A percentile compares a stretch with the other conserved stretches of the same genome.
Conservation (phyloP, 164 flowering plant species). For the Sedum album region DNA sequence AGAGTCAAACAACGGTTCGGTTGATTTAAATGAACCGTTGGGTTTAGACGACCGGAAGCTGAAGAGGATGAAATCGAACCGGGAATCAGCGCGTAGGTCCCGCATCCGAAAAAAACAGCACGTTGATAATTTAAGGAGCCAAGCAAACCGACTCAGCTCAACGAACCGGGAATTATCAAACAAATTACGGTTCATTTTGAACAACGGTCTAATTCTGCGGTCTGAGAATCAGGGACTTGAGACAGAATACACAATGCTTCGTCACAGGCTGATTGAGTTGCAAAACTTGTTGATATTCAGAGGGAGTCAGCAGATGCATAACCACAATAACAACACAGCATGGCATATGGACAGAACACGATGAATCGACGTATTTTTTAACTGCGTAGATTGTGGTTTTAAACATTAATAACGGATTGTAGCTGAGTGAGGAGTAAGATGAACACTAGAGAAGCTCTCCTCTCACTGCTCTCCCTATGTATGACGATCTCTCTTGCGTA, state of each 20-base stretch:
- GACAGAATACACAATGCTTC: constrained; percentile 34
- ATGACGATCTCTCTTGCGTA: too few species aligned
- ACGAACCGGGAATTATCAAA: constrained; percentile 48
- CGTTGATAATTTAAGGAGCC: constrained; percentile 57
- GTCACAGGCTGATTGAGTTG: constrained; percentile 35
- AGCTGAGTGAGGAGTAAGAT: too few species aligned
- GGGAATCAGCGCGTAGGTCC: constrained; percentile 84
- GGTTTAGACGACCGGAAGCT: constrained; percentile 46
- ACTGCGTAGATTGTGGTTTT: too few species aligned
- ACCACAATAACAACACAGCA: background rate
- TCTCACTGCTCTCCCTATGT: too few species aligned
- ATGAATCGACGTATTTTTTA: too few species aligned
- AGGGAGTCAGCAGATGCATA: constrained; percentile 28
- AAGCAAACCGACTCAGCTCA: constrained; percentile 40
- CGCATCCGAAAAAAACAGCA: constrained; percentile 75
- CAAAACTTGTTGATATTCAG: constrained; percentile 30
- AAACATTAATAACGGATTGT: too few species aligned
- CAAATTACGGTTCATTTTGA: constrained; percentile 33
- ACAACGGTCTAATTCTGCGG: constrained; percentile 22
- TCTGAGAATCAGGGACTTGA: constrained; percentile 48
- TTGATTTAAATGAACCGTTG: constrained; percentile 17
- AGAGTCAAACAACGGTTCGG: constrained; percentile 24
- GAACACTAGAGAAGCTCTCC: too few species aligned
- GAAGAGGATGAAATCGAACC: constrained; percentile 74
- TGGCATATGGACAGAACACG: too few species aligned